Evolutionary conservation across 305 asterid species (phyloP).

Genomic region (Fraxinus latifolia): DNA sequence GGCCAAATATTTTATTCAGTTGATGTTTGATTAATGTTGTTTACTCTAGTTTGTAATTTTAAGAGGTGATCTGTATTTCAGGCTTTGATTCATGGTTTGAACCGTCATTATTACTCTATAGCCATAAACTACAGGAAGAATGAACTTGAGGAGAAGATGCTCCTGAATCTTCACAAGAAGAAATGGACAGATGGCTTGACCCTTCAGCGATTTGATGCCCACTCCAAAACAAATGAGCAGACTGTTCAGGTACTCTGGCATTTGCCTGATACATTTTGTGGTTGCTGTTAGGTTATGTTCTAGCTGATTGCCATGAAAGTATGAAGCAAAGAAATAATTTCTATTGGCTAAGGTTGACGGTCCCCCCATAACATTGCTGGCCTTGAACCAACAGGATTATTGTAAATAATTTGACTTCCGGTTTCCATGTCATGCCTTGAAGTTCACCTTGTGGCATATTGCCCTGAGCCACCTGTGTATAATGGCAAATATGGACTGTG

Average conservation of each 20-base stretch:
- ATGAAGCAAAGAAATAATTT: background rate
- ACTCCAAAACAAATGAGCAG: slow-evolving; percentile 92
- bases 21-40: background rate
- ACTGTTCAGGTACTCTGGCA: slow-evolving; percentile 67
- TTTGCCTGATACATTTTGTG: background rate
- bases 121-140: slow-evolving; percentile 95
- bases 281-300: background rate
- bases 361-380: background rate
- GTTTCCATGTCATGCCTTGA: background rate
- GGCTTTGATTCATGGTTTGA: slow-evolving; percentile 96
- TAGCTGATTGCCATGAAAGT: background rate
- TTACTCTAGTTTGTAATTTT: slow-evolving; percentile 23
- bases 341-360: background rate
- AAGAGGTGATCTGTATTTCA: slow-evolving; percentile 33
- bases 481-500: background rate
- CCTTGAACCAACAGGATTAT: background rate
- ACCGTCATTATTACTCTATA: slow-evolving; percentile 90
- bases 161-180: slow-evolving; percentile 91
- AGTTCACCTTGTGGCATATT: background rate
- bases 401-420: background rate
- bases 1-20: background rate
- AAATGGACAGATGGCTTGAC: slow-evolving; percentile 96
- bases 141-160: slow-evolving; percentile 99
- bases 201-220: slow-evolving; percentile 82
- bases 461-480: background rate